Conservation (phyloP, 495 filamentous ascomycete genomes). For the Hamigera avellanea region DNA sequence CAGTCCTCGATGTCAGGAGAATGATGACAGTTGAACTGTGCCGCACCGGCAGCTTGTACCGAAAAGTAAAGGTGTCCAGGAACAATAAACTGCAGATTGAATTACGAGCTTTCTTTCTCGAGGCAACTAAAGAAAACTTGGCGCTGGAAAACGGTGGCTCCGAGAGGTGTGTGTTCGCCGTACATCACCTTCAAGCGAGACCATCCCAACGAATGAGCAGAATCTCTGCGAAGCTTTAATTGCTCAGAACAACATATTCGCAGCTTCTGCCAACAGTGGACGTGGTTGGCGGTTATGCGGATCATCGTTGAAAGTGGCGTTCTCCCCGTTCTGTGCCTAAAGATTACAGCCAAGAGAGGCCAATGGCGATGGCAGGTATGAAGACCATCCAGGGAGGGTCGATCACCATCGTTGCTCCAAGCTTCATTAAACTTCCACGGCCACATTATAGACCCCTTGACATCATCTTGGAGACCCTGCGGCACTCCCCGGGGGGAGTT, state of each 20-base stretch:
- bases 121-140: too few species aligned
- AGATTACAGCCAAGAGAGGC: constrained; percentile 1
- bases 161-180: too few species aligned
- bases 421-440: constrained; percentile 18
- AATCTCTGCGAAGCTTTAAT: constrained; percentile 1
- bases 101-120: too few species aligned
- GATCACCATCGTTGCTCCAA: constrained; percentile 10
- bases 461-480: constrained; percentile 18
- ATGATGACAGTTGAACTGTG: constrained; percentile 12
- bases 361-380: constrained; percentile 6
- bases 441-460: constrained; percentile 16
- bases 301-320: constrained; percentile 15
- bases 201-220: neutral
- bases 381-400: constrained; percentile 11
- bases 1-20: neutral
- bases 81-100: constrained; percentile 1
- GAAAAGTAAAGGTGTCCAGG: constrained; percentile 6
- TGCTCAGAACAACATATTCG: constrained; percentile 3
- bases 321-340: constrained; percentile 1
- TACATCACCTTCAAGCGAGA: neutral
- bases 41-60: constrained; percentile 12
- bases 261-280: constrained; percentile 13
- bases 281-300: constrained; percentile 22
- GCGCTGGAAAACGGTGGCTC: too few species aligned
- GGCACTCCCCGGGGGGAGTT: constrained; percentile 6